Conservation (phyloP, 768 basidiomycete genomes). For the Leccinum subgranulosum region DNA sequence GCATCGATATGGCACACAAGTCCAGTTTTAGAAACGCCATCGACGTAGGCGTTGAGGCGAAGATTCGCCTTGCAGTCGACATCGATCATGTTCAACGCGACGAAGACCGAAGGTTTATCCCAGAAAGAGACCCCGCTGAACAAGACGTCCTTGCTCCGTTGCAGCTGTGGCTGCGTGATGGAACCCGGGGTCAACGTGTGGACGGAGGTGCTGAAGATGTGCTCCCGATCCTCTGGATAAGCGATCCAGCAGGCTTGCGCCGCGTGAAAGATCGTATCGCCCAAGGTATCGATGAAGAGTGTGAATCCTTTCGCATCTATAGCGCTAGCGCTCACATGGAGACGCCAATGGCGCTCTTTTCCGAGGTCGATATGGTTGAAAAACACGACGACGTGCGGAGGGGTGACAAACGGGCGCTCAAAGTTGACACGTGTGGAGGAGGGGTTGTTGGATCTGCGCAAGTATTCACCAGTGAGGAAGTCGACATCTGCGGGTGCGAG, state of each 20-base stretch:
- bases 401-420: constrained; percentile 13
- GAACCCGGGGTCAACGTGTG: constrained; percentile 5
- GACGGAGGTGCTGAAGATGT: constrained; percentile 16
- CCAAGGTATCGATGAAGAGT: constrained; percentile 12
- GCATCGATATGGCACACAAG: constrained; percentile 11
- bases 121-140: constrained; percentile 7
- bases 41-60: constrained; percentile 12
- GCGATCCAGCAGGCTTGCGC: constrained; percentile 17
- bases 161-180: background rate
- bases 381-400: constrained; percentile 15
- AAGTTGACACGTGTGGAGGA: constrained; percentile 6
- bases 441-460: background rate
- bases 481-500: constrained; percentile 12
- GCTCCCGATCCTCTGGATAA: constrained; percentile 17
- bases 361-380: constrained; percentile 14
- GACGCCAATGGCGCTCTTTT: constrained; percentile 4
- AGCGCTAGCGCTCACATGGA: constrained; percentile 2
- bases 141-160: constrained; percentile 1
- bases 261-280: constrained; percentile 1
- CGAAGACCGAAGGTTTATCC: constrained; percentile 16
- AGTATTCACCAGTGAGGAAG: constrained; percentile 12
- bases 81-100: constrained; percentile 17
- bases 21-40: constrained; percentile 1
- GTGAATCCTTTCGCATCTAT: constrained; percentile 15
- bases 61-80: constrained; percentile 5